A percentile compares a stretch with the other conserved stretches of the same genome.
Conservation (phyloP, 345 rosid genomes). For the Streptanthus diversifolius region DNA sequence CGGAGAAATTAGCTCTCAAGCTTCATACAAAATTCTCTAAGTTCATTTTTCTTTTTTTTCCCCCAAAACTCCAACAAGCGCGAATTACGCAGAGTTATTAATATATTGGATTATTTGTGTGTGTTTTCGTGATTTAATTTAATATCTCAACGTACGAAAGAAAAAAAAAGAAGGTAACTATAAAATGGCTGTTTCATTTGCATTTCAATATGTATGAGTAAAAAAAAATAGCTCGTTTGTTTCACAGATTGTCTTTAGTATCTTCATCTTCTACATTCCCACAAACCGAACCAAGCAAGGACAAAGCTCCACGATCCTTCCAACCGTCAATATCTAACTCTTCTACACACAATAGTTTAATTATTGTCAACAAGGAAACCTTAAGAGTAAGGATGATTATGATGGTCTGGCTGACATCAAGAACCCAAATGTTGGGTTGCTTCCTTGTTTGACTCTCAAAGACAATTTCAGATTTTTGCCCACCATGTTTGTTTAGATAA, state of each 20-base stretch:
- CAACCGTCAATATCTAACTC: constrained; percentile 36
- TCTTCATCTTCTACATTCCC: constrained; percentile 87
- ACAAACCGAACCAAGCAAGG: constrained; percentile 74
- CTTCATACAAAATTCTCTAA: constrained; percentile 10
- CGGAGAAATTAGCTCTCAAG: constrained; percentile 35
- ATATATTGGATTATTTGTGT: constrained; percentile 15
- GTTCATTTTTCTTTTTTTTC: background rate
- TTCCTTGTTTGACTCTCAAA: constrained; percentile 97
- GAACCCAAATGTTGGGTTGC: constrained; percentile 92
- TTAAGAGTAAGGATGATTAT: constrained; percentile 55
- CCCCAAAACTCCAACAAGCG: constrained; percentile 15
- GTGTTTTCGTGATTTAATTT: background rate
- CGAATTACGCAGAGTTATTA: constrained; percentile 30
- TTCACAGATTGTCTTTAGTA: constrained; percentile 32
- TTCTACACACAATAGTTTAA: constrained; percentile 54
- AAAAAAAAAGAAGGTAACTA: background rate
- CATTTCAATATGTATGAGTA: background rate
- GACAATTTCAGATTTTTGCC: constrained; percentile 77
- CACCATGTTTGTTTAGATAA: constrained; percentile 84
- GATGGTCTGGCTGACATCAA: constrained; percentile 80
- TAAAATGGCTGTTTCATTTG: background rate
- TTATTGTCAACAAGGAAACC: constrained; percentile 69
- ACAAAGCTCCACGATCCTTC: constrained; percentile 63
- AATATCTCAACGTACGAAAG: background rate
- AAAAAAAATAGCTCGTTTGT: constrained; percentile 18